Percentiles rank a stretch among this genome's conserved stretches.
These are phyloP conservation scores for Lagenidium giganteum DNA, from an alignment of 352 stramenopile genomes.

Conservation along the genomic window DNA sequence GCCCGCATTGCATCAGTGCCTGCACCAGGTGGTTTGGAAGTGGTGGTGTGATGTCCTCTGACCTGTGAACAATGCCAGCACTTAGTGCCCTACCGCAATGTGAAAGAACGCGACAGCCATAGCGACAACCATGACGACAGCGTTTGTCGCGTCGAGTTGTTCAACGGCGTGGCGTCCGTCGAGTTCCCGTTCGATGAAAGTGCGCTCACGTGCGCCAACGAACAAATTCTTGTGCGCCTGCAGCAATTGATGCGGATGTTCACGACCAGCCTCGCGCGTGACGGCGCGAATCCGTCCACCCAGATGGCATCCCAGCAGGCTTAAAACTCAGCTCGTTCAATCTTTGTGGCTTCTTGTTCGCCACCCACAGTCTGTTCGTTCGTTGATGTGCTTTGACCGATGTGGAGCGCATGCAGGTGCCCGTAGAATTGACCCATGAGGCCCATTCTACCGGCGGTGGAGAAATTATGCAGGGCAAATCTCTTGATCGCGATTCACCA, in stretches of 20 bases:
- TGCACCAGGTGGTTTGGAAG: too few species aligned
- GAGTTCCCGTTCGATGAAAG: conserved; percentile 35
- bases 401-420: conserved; percentile 1
- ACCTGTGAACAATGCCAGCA: too few species aligned
- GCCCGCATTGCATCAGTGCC: too few species aligned
- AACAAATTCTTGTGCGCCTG: conserved; percentile 39
- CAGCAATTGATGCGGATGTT: conserved; percentile 28
- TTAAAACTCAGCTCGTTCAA: too few species aligned
- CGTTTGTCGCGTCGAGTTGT: conserved; percentile 17
- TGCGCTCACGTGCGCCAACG: conserved; percentile 35
- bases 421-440: conserved; percentile 37
- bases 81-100: background rate
- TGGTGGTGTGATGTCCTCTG: too few species aligned
- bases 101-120: conserved; percentile 10
- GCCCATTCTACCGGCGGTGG: conserved; percentile 21
- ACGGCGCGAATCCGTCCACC: too few species aligned
- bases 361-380: too few species aligned
- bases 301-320: too few species aligned
- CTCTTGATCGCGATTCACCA: conserved; percentile 81
- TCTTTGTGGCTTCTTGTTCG: too few species aligned
- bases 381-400: background rate
- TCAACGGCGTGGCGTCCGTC: conserved; percentile 44
- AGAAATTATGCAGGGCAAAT: conserved; percentile 84
- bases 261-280: too few species aligned
- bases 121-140: conserved; percentile 1